Conservation (phyloP, 2,329 filamentous ascomycete species). For the Akanthomyces muscarius region DNA sequence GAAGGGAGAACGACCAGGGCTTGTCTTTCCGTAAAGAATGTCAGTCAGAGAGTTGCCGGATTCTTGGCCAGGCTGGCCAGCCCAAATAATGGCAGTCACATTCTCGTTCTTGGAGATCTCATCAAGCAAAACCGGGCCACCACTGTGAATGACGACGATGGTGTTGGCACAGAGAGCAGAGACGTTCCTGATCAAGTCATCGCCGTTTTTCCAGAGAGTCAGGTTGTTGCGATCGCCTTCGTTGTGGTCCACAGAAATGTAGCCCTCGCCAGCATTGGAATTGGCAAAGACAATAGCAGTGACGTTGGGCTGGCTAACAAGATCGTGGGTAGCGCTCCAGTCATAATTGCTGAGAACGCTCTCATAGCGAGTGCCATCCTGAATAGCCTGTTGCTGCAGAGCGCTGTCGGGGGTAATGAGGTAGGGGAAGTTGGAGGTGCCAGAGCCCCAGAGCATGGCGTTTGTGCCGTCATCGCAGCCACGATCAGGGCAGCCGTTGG, state of each 20-base stretch:
- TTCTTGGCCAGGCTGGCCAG: slow-evolving; percentile 78
- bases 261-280: slow-evolving; percentile 81
- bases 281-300: slow-evolving; percentile 87
- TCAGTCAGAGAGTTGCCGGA: slow-evolving; percentile 75
- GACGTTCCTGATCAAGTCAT: slow-evolving; percentile 76
- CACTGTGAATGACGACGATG: slow-evolving; percentile 84
- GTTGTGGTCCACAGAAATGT: slow-evolving; percentile 77
- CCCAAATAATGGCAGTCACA: slow-evolving; percentile 79
- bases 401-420: slow-evolving; percentile 70
- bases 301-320: slow-evolving; percentile 60
- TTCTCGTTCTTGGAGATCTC: slow-evolving; percentile 74
- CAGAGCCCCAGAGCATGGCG: slow-evolving; percentile 77
- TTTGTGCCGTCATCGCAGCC: slow-evolving; percentile 57
- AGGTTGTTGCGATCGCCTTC: slow-evolving; percentile 88
- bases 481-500: slow-evolving; percentile 74
- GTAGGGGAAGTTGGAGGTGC: slow-evolving; percentile 70
- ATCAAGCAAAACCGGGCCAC: slow-evolving; percentile 72
- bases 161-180: slow-evolving; percentile 78
- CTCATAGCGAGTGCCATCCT: slow-evolving; percentile 58
- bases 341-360: slow-evolving; percentile 64
- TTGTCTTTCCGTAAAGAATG: slow-evolving; percentile 77
- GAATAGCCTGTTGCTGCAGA: slow-evolving; percentile 58
- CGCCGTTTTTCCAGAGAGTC: slow-evolving; percentile 80
- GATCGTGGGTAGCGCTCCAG: slow-evolving; percentile 54
- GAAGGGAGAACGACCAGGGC: slow-evolving; percentile 76